phyloP scores from a whole-genome alignment of 176 grass and related monocot genomes.

The Bothriochloa decipiens region DNA sequence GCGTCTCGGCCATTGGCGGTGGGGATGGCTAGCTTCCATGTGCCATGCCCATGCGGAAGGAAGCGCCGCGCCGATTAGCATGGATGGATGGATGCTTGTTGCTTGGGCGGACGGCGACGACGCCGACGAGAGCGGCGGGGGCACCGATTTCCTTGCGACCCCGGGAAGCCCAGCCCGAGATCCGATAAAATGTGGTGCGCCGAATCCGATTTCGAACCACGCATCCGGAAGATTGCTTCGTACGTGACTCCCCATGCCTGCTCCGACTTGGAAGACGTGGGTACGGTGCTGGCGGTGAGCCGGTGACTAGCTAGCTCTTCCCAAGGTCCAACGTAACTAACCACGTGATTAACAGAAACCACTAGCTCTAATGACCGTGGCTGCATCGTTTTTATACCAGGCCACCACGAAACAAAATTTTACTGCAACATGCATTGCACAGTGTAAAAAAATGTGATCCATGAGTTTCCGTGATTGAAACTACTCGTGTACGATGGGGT shows the following conservation, averaged over 20 bases:
- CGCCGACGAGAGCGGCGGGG: neutral
- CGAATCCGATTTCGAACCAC: constrained; percentile 49
- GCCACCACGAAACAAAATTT: neutral
- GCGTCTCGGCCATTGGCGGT: constrained; percentile 31
- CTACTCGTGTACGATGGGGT: neutral
- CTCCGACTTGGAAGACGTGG: neutral
- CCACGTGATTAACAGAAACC: neutral
- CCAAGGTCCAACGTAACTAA: constrained; percentile 20
- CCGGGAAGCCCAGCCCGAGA: constrained; percentile 52
- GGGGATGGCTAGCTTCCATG: too few species aligned
- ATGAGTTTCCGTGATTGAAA: neutral
- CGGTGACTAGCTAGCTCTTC: neutral
- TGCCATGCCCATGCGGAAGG: neutral
- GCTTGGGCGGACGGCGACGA: constrained; percentile 26
- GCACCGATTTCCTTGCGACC: constrained; percentile 39
- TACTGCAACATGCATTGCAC: too few species aligned
- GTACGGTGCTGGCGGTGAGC: neutral
- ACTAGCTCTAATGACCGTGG: neutral
- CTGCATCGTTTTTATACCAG: neutral
- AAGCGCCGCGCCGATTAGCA: neutral
- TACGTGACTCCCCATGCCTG: constrained; percentile 23
- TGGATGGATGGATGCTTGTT: neutral
- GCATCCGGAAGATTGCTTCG: constrained; percentile 12
- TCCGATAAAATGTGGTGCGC: constrained; percentile 51
- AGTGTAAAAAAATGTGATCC: neutral